Evolutionary conservation across 176 grass and related monocot genomes (phyloP).

Genomic region (Triticum timopheevii): DNA sequence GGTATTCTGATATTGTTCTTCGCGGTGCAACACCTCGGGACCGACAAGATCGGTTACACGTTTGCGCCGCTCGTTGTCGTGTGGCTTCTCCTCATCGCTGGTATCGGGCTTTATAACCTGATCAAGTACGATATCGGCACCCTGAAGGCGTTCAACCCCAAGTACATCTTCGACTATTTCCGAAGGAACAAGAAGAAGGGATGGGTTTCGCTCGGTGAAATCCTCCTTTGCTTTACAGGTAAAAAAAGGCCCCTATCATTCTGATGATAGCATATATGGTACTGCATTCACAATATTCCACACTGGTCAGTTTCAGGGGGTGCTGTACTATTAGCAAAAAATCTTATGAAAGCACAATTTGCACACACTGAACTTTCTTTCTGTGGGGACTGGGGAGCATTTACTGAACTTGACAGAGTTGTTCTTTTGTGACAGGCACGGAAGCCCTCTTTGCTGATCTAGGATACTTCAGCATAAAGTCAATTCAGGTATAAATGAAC

Average conservation of each 20-base stretch:
- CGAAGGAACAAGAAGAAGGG: conserved; percentile 58
- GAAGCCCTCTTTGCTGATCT: conserved; percentile 80
- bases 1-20: conserved; percentile 57
- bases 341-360: background rate
- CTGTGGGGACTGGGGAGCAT: background rate
- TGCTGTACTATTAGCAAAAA: background rate
- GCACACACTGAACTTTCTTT: background rate
- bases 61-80: conserved; percentile 57
- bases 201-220: conserved; percentile 68
- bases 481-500: conserved; percentile 56
- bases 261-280: background rate
- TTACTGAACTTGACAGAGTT: background rate
- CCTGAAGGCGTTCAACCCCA: conserved; percentile 57
- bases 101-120: conserved; percentile 57
- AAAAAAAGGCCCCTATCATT: background rate
- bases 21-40: conserved; percentile 51
- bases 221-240: conserved; percentile 78
- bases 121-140: conserved; percentile 51
- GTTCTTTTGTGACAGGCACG: conserved; percentile 40
- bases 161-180: conserved; percentile 71
- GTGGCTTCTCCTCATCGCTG: conserved; percentile 57
- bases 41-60: conserved; percentile 64
- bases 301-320: background rate
- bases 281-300: background rate
- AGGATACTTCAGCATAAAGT: conserved; percentile 71